Evolutionary conservation across 2,329 filamentous ascomycete genomes (phyloP).

Genomic region (Penicillium fuscoglaucum): DNA sequence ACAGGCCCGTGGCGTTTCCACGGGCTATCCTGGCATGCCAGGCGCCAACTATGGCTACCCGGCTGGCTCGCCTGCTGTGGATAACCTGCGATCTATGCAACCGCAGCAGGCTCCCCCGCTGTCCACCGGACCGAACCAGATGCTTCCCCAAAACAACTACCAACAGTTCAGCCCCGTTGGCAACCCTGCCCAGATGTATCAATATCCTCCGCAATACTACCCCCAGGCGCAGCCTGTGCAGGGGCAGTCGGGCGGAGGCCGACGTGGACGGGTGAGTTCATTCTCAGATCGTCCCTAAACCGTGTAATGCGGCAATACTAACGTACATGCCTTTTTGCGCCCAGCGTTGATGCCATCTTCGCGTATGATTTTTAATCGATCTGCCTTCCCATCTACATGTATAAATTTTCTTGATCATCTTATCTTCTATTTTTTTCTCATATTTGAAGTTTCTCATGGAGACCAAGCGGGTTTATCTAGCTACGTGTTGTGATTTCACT

Average conservation of each 20-base stretch:
- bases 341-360: constrained; percentile 34
- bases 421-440: constrained; percentile 28
- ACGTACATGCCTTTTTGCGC: constrained; percentile 3
- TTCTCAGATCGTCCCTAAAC: constrained; percentile 10
- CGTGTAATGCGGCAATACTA: constrained; percentile 4
- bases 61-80: constrained; percentile 42
- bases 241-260: constrained; percentile 49
- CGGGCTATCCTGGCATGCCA: constrained; percentile 49
- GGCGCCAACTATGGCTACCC: constrained; percentile 47
- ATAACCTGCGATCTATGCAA: constrained; percentile 44
- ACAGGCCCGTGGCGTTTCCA: constrained; percentile 45
- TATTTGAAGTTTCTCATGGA: constrained; percentile 27
- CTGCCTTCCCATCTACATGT: constrained; percentile 36
- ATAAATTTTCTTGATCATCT: constrained; percentile 32
- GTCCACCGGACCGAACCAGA: constrained; percentile 37
- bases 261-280: constrained; percentile 56
- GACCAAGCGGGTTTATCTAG: constrained; percentile 35
- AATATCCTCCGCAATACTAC: constrained; percentile 55
- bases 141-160: constrained; percentile 52
- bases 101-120: constrained; percentile 39
- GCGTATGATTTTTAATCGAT: constrained; percentile 27
- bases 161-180: constrained; percentile 50
- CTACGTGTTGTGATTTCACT: constrained; percentile 35
- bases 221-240: constrained; percentile 46
- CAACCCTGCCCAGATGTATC: constrained; percentile 49